Base-by-base conservation (phyloP, 139 green algal species). In the Chlamydomonas schloesseri region DNA sequence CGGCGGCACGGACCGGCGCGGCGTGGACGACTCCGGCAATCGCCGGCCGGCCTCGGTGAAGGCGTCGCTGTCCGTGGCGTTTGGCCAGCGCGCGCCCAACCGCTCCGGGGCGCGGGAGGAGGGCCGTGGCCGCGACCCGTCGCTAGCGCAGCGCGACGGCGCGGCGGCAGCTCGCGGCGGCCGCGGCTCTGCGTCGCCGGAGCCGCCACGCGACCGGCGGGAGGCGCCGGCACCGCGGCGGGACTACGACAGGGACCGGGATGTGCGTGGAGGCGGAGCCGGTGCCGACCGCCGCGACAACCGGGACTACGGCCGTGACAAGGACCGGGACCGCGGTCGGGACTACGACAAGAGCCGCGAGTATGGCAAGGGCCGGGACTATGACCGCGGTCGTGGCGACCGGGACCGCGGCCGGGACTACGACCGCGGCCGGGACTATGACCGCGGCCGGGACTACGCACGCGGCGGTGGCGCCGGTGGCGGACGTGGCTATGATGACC, bases 61-160 rank as follows among this genome's bases (percentile, higher is more conserved):
- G 68, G 96, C 95, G 0, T 97, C 95, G 0, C 89, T 99, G 46
- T 98, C 95, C 0, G 97, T 99, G 42, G 96, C 97, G 0, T 93
- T 99, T 71, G 97, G 97, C 2, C 97, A 99, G 91, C 90, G 96
- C 2, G 97, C 97, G 2, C 97, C 97, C 34, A 98, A 99, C 89
- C 90, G 96, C 0, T 91, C 94, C 0, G 94, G 93, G 18, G 91
- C 92, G 0, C 81, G 94, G 0, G 95, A 98, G 84, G 92, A 96
- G 73, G 93, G 91, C 0, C 85, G 92, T 33, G 92, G 89, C 21
- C 72, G 91, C 2, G 76, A 90, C 62, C 72, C 73, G 47, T 83
- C 83, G 42, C 42, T 50, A 2, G 65, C 74, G 10, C 84, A 73
- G 17, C 58, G 67, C 29, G 73, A 71, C 20, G 57, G 57, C 18